Evolutionary conservation across 164 flowering plant genomes (phyloP).

Genomic region (Echeveria elegans): DNA sequence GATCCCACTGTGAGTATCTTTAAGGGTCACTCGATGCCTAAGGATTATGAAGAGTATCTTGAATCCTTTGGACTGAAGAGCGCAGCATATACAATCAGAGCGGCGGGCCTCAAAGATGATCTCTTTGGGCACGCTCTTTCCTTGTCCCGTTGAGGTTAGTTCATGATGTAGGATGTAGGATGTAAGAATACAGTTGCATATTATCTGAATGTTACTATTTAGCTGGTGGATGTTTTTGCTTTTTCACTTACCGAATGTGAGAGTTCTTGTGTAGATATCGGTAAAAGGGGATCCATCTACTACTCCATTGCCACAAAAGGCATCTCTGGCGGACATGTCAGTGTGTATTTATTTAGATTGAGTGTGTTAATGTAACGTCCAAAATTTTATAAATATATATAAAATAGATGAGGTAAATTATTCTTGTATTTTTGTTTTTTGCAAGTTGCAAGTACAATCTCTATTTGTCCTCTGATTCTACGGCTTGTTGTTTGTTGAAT

Average conservation of each 20-base stretch:
- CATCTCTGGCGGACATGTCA: background rate
- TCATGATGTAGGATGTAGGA: background rate
- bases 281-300: background rate
- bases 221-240: background rate
- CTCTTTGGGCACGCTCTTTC: slow-evolving; percentile 59
- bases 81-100: slow-evolving; percentile 60
- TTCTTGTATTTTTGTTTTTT: too few species aligned
- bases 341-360: too few species aligned
- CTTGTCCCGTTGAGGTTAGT: slow-evolving; percentile 64
- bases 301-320: background rate
- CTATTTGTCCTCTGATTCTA: too few species aligned
- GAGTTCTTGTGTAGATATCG: background rate
- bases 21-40: slow-evolving; percentile 59
- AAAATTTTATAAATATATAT: too few species aligned
- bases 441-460: too few species aligned
- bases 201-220: too few species aligned
- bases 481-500: too few species aligned
- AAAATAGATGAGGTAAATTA: too few species aligned
- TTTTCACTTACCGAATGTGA: background rate
- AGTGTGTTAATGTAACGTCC: too few species aligned
- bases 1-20: slow-evolving; percentile 80
- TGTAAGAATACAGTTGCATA: too few species aligned
- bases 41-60: slow-evolving; percentile 62
- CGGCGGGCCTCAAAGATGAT: slow-evolving; percentile 49
- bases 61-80: slow-evolving; percentile 57